Percentiles rank a stretch among this genome's conserved stretches.
Conservation (phyloP, 768 basidiomycete genomes). For the Xerocomellus dryophilus region DNA sequence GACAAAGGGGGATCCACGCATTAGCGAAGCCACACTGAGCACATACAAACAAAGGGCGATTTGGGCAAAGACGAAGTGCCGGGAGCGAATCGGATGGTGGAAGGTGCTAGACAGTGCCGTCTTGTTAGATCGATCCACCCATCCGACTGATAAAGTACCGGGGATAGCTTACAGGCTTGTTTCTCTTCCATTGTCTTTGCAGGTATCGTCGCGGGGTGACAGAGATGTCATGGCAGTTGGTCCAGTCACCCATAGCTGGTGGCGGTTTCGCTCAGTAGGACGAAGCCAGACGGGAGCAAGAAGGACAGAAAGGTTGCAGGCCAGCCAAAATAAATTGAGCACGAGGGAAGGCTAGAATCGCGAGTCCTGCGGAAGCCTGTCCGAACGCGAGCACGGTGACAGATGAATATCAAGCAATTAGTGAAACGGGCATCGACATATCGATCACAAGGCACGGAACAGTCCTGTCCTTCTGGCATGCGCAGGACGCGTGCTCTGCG, state of each 20-base stretch:
- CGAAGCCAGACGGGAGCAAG: constrained; percentile 7
- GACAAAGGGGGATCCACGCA: constrained; percentile 46
- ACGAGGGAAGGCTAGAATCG: constrained; percentile 31
- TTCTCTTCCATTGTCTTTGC: constrained; percentile 41
- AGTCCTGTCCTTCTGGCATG: constrained; percentile 25
- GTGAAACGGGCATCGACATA: constrained; percentile 18
- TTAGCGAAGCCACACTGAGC: constrained; percentile 46
- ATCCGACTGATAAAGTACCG: constrained; percentile 9
- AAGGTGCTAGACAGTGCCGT: constrained; percentile 35
- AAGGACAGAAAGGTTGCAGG: not conserved
- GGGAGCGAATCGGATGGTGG: constrained; percentile 47
- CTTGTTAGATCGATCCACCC: constrained; percentile 17
- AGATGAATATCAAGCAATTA: constrained; percentile 11
- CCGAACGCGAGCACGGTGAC: constrained; percentile 25
- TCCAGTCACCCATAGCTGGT: constrained; percentile 15
- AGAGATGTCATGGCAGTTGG: constrained; percentile 18
- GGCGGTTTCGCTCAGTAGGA: not conserved
- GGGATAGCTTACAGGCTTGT: constrained; percentile 35
- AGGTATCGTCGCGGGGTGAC: constrained; percentile 34
- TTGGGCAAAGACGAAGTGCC: constrained; percentile 39
- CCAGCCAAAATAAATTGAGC: constrained; percentile 24
- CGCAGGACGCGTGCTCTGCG: constrained; percentile 23
- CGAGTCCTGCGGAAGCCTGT: constrained; percentile 23
- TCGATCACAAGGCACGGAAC: constrained; percentile 22
- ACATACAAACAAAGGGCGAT: constrained; percentile 47